These are phyloP conservation scores for Petrea volubilis DNA, from an alignment of 257 asterid genomes.

Conservation along the genomic window DNA sequence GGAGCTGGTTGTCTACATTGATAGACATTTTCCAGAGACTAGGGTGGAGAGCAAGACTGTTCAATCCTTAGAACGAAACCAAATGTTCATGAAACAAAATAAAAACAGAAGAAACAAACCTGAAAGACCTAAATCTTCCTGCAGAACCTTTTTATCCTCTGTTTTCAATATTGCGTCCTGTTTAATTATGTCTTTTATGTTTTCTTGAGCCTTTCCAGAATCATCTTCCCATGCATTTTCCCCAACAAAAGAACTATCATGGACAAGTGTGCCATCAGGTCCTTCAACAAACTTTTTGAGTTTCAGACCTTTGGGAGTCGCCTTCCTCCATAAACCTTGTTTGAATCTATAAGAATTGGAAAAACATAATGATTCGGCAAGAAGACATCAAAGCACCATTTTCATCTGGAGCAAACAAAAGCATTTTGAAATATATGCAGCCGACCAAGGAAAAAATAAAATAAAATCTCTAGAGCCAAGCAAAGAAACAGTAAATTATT, in stretches of 20 bases:
- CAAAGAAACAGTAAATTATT: too few relatives aligned
- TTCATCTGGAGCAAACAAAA: constrained; percentile 20
- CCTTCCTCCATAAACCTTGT: constrained; percentile 91
- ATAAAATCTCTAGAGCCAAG: too few relatives aligned
- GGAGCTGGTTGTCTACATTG: constrained; percentile 4
- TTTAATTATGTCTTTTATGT: constrained; percentile 55
- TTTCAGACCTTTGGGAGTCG: constrained; percentile 87
- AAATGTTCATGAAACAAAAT: constrained; percentile 6
- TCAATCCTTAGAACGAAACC: not conserved
- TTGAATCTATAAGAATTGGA: constrained; percentile 55
- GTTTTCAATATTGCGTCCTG: constrained; percentile 46
- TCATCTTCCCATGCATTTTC: constrained; percentile 97
- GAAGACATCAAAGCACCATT: constrained; percentile 2
- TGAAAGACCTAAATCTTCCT: constrained; percentile 74
- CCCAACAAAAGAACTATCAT: constrained; percentile 86
- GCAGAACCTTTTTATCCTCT: constrained; percentile 58
- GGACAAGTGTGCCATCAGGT: constrained; percentile 80
- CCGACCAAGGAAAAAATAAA: not conserved
- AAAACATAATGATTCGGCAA: constrained; percentile 13
- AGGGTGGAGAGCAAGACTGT: not conserved
- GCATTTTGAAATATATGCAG: constrained; percentile 17
- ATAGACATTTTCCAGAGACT: constrained; percentile 12
- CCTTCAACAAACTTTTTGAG: constrained; percentile 87
- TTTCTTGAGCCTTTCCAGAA: constrained; percentile 48
- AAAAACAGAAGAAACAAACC: constrained; percentile 42